Conservation (phyloP, 805 yeast genomes). For the Candida nemodendra region DNA sequence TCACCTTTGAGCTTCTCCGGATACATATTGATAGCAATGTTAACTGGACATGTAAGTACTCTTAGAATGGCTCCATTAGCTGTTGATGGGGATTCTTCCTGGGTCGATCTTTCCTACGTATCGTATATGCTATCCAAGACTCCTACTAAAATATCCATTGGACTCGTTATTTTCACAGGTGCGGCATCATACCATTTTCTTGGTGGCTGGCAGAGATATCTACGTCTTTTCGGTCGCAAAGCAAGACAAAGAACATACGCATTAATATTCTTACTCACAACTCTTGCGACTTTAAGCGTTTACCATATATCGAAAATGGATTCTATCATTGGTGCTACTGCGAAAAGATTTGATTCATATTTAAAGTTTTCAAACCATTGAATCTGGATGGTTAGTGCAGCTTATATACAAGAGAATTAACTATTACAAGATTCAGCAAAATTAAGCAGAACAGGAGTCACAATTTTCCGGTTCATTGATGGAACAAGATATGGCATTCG, state of each 20-base stretch:
- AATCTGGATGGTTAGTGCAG: too few relatives aligned
- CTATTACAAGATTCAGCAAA: not conserved
- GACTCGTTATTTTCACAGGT: constrained; percentile 37
- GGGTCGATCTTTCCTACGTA: constrained; percentile 52
- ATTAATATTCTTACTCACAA: constrained; percentile 36
- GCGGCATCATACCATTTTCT: constrained; percentile 51
- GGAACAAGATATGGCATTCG: constrained; percentile 20
- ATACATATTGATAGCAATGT: constrained; percentile 45
- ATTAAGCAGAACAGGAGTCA: constrained; percentile 41
- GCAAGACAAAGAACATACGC: constrained; percentile 47
- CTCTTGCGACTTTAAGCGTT: constrained; percentile 39
- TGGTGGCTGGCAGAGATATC: constrained; percentile 51
- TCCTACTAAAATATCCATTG: constrained; percentile 15
- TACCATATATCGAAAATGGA: constrained; percentile 22
- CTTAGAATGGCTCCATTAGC: constrained; percentile 49
- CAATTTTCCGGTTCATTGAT: constrained; percentile 31
- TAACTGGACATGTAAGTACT: constrained; percentile 46
- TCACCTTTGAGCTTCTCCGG: constrained; percentile 65
- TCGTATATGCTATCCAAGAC: constrained; percentile 34
- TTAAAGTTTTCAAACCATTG: too few relatives aligned
- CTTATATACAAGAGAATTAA: not conserved
- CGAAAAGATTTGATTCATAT: constrained; percentile 21
- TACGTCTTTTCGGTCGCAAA: constrained; percentile 37
- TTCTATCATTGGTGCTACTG: constrained; percentile 23
- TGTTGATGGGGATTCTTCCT: constrained; percentile 64